phyloP scores from a whole-genome alignment of 768 basidiomycete genomes.

The Pholiota conissans region DNA sequence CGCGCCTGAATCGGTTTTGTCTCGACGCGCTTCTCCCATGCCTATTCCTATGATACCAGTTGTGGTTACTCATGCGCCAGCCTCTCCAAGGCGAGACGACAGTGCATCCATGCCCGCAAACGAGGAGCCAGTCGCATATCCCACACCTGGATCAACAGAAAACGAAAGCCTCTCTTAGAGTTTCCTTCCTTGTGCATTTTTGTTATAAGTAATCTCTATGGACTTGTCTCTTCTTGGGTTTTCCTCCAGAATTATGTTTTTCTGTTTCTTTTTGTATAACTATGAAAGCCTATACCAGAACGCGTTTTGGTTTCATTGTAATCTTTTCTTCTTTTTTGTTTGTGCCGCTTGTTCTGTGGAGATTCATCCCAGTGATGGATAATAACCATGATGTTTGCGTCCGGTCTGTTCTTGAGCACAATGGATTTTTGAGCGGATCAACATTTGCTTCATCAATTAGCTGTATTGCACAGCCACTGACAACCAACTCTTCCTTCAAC shows the following conservation, averaged over 20 bases:
- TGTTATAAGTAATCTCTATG: not conserved
- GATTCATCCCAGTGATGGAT: not conserved
- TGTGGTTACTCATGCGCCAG: conserved; percentile 12
- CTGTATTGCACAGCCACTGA: conserved; percentile 13
- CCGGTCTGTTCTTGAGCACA: not conserved
- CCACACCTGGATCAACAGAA: conserved; percentile 49
- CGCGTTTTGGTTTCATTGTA: conserved; percentile 9
- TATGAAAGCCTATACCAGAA: conserved; percentile 13
- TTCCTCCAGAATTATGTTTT: not conserved
- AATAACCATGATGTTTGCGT: not conserved
- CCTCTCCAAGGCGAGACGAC: conserved; percentile 6
- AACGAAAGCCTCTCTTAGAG: conserved; percentile 38
- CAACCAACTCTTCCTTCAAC: not conserved
- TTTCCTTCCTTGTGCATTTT: not conserved
- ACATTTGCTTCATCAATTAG: not conserved
- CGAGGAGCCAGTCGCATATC: conserved; percentile 41
- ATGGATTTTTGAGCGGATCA: not conserved
- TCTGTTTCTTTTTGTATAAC: too few species aligned
- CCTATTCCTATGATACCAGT: not conserved
- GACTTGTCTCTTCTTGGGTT: conserved; percentile 6
- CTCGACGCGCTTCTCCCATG: conserved; percentile 44
- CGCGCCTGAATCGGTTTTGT: conserved; percentile 60
- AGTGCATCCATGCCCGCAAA: not conserved
- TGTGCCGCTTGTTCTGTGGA: not conserved
- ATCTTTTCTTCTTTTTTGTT: conserved; percentile 3